Percentiles rank a stretch among this genome's conserved stretches.
Conservation (phyloP, 495 filamentous ascomycete species). For the Xylaria castorea region DNA sequence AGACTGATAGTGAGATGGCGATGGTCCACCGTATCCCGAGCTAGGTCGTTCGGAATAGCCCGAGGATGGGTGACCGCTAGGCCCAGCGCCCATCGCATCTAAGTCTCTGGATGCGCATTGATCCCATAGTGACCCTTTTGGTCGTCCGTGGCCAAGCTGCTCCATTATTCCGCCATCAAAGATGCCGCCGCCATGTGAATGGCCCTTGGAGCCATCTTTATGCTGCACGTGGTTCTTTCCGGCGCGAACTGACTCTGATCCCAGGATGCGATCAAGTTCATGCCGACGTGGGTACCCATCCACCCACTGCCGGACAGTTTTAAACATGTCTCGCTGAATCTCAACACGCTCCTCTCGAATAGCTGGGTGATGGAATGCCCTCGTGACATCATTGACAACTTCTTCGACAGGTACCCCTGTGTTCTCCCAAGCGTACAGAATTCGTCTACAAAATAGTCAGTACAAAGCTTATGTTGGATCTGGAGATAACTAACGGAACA, state of each 20-base stretch:
- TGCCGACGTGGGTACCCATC: constrained; percentile 68
- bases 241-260: constrained; percentile 77
- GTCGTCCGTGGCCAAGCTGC: constrained; percentile 58
- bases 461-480: neutral
- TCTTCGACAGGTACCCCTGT: constrained; percentile 77
- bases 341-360: constrained; percentile 73
- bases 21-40: constrained; percentile 27
- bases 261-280: constrained; percentile 71
- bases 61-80: constrained; percentile 27
- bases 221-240: constrained; percentile 74
- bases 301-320: constrained; percentile 78
- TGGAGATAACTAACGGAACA: constrained; percentile 62
- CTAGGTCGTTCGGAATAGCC: constrained; percentile 26
- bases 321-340: constrained; percentile 86
- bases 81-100: constrained; percentile 41
- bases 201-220: constrained; percentile 31
- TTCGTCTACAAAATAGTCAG: constrained; percentile 52
- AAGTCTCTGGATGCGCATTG: constrained; percentile 55
- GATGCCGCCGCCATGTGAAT: constrained; percentile 50
- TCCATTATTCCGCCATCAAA: constrained; percentile 45
- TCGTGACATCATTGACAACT: constrained; percentile 76
- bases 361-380: constrained; percentile 89
- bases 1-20: constrained; percentile 27
- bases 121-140: constrained; percentile 58
- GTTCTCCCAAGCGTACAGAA: constrained; percentile 92